These are phyloP conservation scores for Cystofilobasidium capitatum DNA, from an alignment of 768 basidiomycete genomes.

Conservation along the genomic window DNA sequence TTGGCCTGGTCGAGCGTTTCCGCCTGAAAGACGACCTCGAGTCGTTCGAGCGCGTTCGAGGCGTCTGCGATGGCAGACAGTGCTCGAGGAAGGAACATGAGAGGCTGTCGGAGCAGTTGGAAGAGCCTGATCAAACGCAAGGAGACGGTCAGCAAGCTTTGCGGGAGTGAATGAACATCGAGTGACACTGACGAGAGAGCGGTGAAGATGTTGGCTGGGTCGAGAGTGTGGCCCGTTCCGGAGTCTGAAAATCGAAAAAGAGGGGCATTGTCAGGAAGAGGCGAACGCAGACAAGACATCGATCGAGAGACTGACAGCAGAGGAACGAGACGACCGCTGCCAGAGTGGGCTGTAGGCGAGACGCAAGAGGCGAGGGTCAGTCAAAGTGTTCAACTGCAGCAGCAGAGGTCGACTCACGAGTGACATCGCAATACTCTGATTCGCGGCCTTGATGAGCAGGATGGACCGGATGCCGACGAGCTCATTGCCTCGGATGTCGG, in stretches of 20 bases:
- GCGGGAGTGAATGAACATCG: conserved; percentile 55
- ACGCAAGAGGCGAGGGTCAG: conserved; percentile 35
- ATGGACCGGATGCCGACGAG: conserved; percentile 52
- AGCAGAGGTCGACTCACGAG: conserved; percentile 25
- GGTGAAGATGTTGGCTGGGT: conserved; percentile 60
- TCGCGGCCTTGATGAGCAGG: conserved; percentile 54
- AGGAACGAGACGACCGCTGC: conserved; percentile 61
- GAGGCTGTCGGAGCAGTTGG: conserved; percentile 30
- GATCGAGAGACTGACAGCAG: too few species aligned
- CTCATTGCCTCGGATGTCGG: conserved; percentile 49
- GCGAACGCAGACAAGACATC: too few species aligned
- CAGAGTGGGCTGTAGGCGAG: conserved; percentile 48
- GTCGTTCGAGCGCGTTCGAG: conserved; percentile 51
- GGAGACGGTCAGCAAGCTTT: too few species aligned
- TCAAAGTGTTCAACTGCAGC: conserved; percentile 43
- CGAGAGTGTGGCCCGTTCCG: conserved; percentile 48
- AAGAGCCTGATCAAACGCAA: conserved; percentile 53
- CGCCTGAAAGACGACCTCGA: conserved; percentile 50
- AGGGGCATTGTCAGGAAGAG: too few species aligned
- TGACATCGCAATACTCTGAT: conserved; percentile 42
- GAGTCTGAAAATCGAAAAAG: too few species aligned
- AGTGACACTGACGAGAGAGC: too few species aligned
- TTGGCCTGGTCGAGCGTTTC: conserved; percentile 46
- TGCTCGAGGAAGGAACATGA: conserved; percentile 38
- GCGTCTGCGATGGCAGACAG: conserved; percentile 59